A percentile compares a stretch with the other conserved stretches of the same genome.
phyloP scores from a whole-genome alignment of 2,329 filamentous ascomycete species.

The Simplicillium sp. region DNA sequence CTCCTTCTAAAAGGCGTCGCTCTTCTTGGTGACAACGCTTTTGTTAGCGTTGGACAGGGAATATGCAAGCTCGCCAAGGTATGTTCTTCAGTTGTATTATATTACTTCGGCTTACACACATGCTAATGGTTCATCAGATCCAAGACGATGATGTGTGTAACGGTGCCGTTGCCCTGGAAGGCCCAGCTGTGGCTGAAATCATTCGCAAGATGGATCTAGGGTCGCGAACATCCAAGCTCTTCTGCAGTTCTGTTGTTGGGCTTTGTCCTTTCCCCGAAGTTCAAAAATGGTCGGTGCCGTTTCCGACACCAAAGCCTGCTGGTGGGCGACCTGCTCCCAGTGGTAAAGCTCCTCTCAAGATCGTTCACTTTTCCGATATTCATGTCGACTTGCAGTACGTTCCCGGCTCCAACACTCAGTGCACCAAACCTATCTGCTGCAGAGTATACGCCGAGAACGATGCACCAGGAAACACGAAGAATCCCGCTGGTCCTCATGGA shows the following conservation, averaged over 20 bases:
- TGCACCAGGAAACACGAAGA: constrained; percentile 34
- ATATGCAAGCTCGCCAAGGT: constrained; percentile 24
- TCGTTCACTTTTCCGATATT: constrained; percentile 52
- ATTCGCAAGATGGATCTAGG: constrained; percentile 36
- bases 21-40: constrained; percentile 28
- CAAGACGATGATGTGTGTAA: constrained; percentile 47
- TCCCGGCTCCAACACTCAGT: constrained; percentile 42
- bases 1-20: constrained; percentile 32
- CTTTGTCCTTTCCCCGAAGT: constrained; percentile 40
- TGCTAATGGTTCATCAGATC: constrained; percentile 18
- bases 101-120: neutral
- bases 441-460: constrained; percentile 36
- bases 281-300: constrained; percentile 28
- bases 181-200: constrained; percentile 39
- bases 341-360: constrained; percentile 35
- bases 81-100: neutral
- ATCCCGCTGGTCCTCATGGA: constrained; percentile 41
- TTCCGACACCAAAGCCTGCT: constrained; percentile 31
- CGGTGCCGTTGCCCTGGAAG: constrained; percentile 40
- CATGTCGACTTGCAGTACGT: constrained; percentile 48
- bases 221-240: constrained; percentile 38
- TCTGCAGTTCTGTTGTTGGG: constrained; percentile 44
- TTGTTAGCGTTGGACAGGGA: constrained; percentile 21
- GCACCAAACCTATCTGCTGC: constrained; percentile 51
- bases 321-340: constrained; percentile 28